phyloP scores from a whole-genome alignment of 257 asterid genomes.

The Fraxinus quadrangulata region DNA sequence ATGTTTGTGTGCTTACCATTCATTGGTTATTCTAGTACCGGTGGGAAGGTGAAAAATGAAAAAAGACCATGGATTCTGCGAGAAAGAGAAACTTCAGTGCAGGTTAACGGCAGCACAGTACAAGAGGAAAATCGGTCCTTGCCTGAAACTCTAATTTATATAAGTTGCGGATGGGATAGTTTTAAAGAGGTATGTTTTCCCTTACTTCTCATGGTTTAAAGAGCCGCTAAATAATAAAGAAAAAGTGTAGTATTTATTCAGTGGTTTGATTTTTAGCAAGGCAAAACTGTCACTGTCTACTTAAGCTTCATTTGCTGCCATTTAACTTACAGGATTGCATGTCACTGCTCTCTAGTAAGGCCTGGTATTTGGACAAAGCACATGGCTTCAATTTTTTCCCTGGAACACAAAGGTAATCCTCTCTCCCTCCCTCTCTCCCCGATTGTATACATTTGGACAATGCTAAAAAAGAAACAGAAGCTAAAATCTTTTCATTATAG shows the following conservation, averaged over 20 bases:
- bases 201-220: slow-evolving; percentile 13
- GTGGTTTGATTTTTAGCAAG: slow-evolving; percentile 1
- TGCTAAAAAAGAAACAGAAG: not conserved
- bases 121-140: slow-evolving; percentile 52
- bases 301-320: slow-evolving; percentile 21
- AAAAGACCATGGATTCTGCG: slow-evolving; percentile 92
- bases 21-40: slow-evolving; percentile 39
- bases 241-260: not conserved
- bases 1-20: slow-evolving; percentile 21
- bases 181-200: slow-evolving; percentile 67
- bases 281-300: slow-evolving; percentile 10
- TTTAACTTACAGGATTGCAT: slow-evolving; percentile 66
- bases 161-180: slow-evolving; percentile 98
- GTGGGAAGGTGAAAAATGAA: slow-evolving; percentile 51
- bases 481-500: not conserved
- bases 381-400: slow-evolving; percentile 91
- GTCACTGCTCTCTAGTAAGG: slow-evolving; percentile 62
- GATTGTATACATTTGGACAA: not conserved
- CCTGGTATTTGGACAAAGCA: slow-evolving; percentile 84
- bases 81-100: slow-evolving; percentile 70
- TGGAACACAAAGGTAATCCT: slow-evolving; percentile 84
- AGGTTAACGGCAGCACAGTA: slow-evolving; percentile 34
- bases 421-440: slow-evolving; percentile 3
- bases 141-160: slow-evolving; percentile 83
- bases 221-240: slow-evolving; percentile 9